Base-by-base conservation (phyloP, 1,139 yeast genomes). In the Magnusiomyces sp. region DNA sequence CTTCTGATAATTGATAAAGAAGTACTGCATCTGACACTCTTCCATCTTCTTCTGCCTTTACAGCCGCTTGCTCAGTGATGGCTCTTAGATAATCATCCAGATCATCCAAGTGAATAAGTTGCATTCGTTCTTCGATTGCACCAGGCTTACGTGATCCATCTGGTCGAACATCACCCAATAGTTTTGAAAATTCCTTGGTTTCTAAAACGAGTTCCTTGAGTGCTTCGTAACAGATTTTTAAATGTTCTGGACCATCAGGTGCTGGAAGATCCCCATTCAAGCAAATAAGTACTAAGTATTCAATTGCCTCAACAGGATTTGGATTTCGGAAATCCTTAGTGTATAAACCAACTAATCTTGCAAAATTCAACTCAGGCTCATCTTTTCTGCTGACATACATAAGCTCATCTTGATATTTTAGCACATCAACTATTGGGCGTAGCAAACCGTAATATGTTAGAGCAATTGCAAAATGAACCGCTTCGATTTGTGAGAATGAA, bases 221-320 rank as follows among this genome's bases (percentile, higher is more conserved):
- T 0, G 95, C 84, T 59, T 84, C 92, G 59, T 84, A 92, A 57
- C 89, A 81, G 46, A 83, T 71, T 46, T 73, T 71, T 2, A 76
- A 69, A 43, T 69, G 61, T 47, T 50, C 53, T 45, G 56, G 50
- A 11, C 63, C 62, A 19, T 54, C 56, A 2, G 59, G 60, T 20
- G 59, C 53, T 2, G 58, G 51, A 13, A 62, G 31, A n/a, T 62
- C 63, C 11, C 68, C 63, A 46, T 71, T 69, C 60, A 89, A 64
- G 38, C 88, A 83, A 40, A 90, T 80, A 57, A 87, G 71, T 31
- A 86, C 75, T 50, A 92, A 69, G 63, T 92, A 92, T 63, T 92
- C 97, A 36, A 88, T 85, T 0, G 97, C 97, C 52, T 85, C 87
- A 61, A 82, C 78, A 20, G 97, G 95, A 68, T 90, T 95, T 45